These are phyloP conservation scores for Aspergillus kassunensis DNA, from an alignment of 495 filamentous ascomycete genomes.

Conservation along the genomic window DNA sequence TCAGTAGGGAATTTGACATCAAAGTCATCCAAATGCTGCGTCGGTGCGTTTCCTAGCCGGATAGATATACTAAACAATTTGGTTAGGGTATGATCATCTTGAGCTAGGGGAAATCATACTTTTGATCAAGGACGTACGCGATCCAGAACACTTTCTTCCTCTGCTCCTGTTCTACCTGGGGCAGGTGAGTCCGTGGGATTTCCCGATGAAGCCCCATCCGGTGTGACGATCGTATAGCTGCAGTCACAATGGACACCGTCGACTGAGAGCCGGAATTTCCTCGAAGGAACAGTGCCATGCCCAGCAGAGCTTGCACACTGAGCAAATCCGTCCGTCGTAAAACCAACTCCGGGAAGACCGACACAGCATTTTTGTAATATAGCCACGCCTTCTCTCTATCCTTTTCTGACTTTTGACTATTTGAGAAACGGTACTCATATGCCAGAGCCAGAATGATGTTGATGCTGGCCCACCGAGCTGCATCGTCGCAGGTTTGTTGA, in stretches of 20 bases:
- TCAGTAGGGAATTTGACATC: constrained; percentile 85
- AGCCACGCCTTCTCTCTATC: constrained; percentile 87
- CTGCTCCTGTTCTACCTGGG: constrained; percentile 81
- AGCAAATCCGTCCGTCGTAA: constrained; percentile 91
- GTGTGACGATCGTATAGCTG: constrained; percentile 84
- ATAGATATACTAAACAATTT: constrained; percentile 61
- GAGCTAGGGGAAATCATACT: constrained; percentile 38
- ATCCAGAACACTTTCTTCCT: constrained; percentile 94
- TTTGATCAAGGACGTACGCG: constrained; percentile 90
- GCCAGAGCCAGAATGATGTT: constrained; percentile 89
- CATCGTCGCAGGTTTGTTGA: constrained; percentile 81
- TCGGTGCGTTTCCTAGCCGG: constrained; percentile 78
- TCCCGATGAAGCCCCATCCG: constrained; percentile 94
- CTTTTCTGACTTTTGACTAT: constrained; percentile 76
- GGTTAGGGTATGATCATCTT: not conserved
- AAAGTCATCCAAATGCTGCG: constrained; percentile 93
- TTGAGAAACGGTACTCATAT: constrained; percentile 84
- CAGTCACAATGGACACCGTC: constrained; percentile 82
- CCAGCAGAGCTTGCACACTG: constrained; percentile 89
- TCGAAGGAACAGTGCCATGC: constrained; percentile 92
- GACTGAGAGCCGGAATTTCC: constrained; percentile 93
- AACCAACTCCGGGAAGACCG: constrained; percentile 81
- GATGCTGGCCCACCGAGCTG: constrained; percentile 94
- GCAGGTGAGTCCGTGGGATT: constrained; percentile 77
- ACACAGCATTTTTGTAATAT: constrained; percentile 94